Conservation (phyloP, 2,329 filamentous ascomycete genomes). For the Paecilomyces formosus region DNA sequence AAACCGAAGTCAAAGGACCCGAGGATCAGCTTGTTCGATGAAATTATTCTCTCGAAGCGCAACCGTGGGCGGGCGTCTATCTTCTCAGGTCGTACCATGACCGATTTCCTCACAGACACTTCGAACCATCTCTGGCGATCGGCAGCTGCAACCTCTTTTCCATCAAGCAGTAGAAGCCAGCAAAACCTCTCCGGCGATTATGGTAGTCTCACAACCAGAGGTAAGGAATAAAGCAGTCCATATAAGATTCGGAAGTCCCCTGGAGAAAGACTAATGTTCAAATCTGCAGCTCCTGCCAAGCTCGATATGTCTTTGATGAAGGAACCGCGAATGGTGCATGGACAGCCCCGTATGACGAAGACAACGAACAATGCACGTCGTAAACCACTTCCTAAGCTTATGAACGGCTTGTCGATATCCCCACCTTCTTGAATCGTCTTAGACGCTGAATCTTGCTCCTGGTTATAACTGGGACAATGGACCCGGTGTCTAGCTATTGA, state of each 20-base stretch:
- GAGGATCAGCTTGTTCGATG: constrained; percentile 54
- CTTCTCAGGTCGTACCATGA: constrained; percentile 43
- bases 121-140: constrained; percentile 59
- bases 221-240: constrained; percentile 22
- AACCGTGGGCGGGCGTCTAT: constrained; percentile 53
- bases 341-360: constrained; percentile 59
- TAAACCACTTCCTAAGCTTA: constrained; percentile 37
- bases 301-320: constrained; percentile 84
- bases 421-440: constrained; percentile 20
- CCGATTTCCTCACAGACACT: constrained; percentile 55
- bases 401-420: constrained; percentile 32
- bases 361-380: constrained; percentile 33
- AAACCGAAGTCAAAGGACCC: constrained; percentile 46
- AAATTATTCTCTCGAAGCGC: constrained; percentile 57
- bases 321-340: constrained; percentile 82
- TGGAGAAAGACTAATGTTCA: not conserved
- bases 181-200: constrained; percentile 43
- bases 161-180: constrained; percentile 43
- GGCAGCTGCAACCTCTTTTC: constrained; percentile 51
- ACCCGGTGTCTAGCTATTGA: not conserved
- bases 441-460: not conserved
- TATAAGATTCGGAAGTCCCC: not conserved
- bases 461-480: not conserved
- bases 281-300: constrained; percentile 55
- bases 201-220: constrained; percentile 42